These are phyloP conservation scores for Canna indica DNA, from an alignment of 176 grass and related monocot species.

Conservation along the genomic window DNA sequence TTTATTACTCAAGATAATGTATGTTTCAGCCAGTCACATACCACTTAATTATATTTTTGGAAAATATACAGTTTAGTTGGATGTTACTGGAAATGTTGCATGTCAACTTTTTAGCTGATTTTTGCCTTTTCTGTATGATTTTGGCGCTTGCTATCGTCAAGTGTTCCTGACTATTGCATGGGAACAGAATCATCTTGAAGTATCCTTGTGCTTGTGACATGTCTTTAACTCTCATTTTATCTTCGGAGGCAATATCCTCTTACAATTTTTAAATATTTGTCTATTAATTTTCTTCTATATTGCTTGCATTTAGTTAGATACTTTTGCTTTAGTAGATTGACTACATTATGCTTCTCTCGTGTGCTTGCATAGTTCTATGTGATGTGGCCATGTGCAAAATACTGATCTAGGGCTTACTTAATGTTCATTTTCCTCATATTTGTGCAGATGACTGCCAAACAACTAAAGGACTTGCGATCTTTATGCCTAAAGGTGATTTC, in stretches of 20 bases:
- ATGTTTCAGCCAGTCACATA: not conserved
- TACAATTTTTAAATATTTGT: not conserved
- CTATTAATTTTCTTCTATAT: not conserved
- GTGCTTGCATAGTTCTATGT: not conserved
- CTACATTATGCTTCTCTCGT: not conserved
- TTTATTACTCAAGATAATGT: not conserved
- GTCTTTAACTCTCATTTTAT: not conserved
- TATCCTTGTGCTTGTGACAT: not conserved
- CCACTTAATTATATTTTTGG: not conserved
- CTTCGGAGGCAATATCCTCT: not conserved
- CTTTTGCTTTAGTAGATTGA: not conserved
- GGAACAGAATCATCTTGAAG: not conserved
- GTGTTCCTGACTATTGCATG: too few relatives aligned
- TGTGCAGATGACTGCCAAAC: slow-evolving; percentile 54
- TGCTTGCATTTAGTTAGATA: not conserved
- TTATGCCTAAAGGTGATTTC: slow-evolving; percentile 63
- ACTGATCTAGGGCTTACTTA: not conserved
- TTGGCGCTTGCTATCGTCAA: too few relatives aligned
- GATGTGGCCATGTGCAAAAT: not conserved
- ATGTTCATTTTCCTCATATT: not conserved
- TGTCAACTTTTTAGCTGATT: not conserved
- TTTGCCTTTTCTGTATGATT: not conserved
- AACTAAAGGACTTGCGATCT: slow-evolving; percentile 74
- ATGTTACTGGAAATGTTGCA: not conserved
- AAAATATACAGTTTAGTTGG: not conserved